Evolutionary conservation across 2,329 filamentous ascomycete species (phyloP).

Genomic region (Harringtonia aguacate): DNA sequence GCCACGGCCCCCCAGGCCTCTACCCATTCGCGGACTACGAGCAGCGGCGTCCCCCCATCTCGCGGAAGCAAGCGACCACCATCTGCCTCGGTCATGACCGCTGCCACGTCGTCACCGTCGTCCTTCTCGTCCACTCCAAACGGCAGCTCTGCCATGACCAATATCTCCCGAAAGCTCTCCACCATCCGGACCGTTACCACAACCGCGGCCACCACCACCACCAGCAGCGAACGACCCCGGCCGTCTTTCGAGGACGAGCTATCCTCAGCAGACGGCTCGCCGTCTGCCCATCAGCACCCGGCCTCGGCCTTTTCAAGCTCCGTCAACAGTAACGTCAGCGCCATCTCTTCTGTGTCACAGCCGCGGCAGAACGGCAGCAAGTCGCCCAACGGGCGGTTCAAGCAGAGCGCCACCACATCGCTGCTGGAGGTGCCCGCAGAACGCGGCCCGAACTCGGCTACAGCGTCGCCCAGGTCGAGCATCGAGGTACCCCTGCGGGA

Average conservation of each 20-base stretch:
- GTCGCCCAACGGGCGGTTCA: constrained; percentile 25
- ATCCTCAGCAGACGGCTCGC: constrained; percentile 25
- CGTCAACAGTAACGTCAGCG: constrained; percentile 42
- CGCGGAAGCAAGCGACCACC: constrained; percentile 16
- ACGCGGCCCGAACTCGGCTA: background rate
- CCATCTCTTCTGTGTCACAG: constrained; percentile 28
- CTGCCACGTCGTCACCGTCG: constrained; percentile 6
- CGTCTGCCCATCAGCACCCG: constrained; percentile 19
- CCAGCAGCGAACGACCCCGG: constrained; percentile 33
- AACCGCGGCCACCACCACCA: constrained; percentile 16
- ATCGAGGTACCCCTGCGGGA: constrained; percentile 18
- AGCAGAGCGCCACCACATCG: constrained; percentile 16
- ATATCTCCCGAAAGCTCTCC: constrained; percentile 24
- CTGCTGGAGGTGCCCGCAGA: constrained; percentile 2
- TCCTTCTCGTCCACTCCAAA: constrained; percentile 10
- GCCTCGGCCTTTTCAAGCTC: constrained; percentile 47
- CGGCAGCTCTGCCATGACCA: constrained; percentile 4
- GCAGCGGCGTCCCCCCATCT: constrained; percentile 13
- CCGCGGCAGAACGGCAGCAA: constrained; percentile 19
- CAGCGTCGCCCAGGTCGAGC: constrained; percentile 1
- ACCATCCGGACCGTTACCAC: constrained; percentile 43
- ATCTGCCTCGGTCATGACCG: constrained; percentile 8
- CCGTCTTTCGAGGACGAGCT: constrained; percentile 30
- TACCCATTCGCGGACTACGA: constrained; percentile 27
- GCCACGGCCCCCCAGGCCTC: constrained; percentile 26